Evolutionary conservation across 768 basidiomycete species (phyloP).

Genomic region (Leccinellum rugosiceps): DNA sequence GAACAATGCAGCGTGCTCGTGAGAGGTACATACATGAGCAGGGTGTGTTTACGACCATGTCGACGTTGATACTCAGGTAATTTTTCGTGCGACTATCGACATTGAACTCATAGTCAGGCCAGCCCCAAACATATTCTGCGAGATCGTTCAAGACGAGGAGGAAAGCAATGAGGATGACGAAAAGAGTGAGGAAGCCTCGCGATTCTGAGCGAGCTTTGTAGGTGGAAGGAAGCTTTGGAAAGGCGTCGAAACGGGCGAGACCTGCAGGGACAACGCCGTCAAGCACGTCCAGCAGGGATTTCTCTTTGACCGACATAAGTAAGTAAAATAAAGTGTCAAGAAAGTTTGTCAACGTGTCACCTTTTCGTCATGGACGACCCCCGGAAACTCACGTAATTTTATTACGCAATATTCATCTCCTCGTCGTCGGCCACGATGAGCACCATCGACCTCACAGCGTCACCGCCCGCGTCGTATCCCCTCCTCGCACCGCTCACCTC

Average conservation of each 20-base stretch:
- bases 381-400: constrained; percentile 4
- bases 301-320: constrained; percentile 5
- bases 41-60: constrained; percentile 90
- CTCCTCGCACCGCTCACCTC: neutral
- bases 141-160: constrained; percentile 84
- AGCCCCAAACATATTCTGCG: constrained; percentile 90
- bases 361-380: neutral
- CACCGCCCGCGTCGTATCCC: neutral
- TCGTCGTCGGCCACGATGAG: constrained; percentile 23
- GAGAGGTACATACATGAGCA: constrained; percentile 72
- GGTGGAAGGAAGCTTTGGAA: constrained; percentile 78
- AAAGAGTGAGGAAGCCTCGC: constrained; percentile 77
- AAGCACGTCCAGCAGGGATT: constrained; percentile 55
- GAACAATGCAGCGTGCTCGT: neutral
- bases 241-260: constrained; percentile 77
- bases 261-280: constrained; percentile 53
- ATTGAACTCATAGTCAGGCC: constrained; percentile 86
- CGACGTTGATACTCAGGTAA: constrained; percentile 83
- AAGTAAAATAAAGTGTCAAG: neutral
- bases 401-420: constrained; percentile 16
- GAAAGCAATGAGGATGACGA: constrained; percentile 62
- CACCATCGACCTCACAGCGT: constrained; percentile 11
- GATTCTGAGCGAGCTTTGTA: constrained; percentile 79
- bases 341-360: constrained; percentile 12
- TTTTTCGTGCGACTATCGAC: constrained; percentile 65